Evolutionary conservation across 148 eudicot species (phyloP).

Genomic region (Tetragonia tetragonoides): DNA sequence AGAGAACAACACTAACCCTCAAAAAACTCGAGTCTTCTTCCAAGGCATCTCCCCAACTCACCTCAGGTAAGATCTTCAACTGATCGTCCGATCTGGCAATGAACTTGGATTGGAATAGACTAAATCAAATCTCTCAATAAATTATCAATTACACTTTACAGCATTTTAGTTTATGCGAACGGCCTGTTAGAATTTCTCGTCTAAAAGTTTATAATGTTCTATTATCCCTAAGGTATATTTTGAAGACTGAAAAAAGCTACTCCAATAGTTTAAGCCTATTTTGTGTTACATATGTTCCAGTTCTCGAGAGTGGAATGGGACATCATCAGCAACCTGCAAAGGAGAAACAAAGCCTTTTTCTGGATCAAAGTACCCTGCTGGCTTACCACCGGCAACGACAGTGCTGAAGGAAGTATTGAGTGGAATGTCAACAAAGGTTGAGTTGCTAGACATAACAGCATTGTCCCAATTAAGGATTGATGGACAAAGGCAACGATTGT

Average conservation of each 20-base stretch:
- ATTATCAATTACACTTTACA: too few relatives aligned
- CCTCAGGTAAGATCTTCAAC: slow-evolving; percentile 24
- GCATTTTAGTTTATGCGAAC: too few relatives aligned
- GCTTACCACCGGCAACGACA: slow-evolving; percentile 18
- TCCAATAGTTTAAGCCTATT: neutral
- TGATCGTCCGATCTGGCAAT: too few relatives aligned
- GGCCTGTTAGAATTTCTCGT: too few relatives aligned
- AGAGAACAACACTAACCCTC: slow-evolving; percentile 30
- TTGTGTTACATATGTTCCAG: slow-evolving; percentile 16
- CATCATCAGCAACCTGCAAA: slow-evolving; percentile 29
- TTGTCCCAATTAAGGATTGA: slow-evolving; percentile 53
- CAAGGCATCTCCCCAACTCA: slow-evolving; percentile 57
- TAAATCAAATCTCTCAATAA: neutral
- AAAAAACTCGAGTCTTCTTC: slow-evolving; percentile 40
- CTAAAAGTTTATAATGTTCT: too few relatives aligned
- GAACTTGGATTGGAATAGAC: neutral
- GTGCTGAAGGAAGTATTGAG: slow-evolving; percentile 35
- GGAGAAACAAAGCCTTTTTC: slow-evolving; percentile 34
- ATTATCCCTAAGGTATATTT: neutral
- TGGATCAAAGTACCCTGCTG: slow-evolving; percentile 35
- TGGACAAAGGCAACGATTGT: slow-evolving; percentile 40
- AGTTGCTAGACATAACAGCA: slow-evolving; percentile 40
- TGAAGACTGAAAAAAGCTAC: too few relatives aligned
- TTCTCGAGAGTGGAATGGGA: slow-evolving; percentile 37
- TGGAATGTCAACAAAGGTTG: slow-evolving; percentile 29